A percentile compares a stretch with the other conserved stretches of the same genome.
These are phyloP conservation scores for Fusarium hostae DNA, from an alignment of 2,329 filamentous ascomycete species.

Conservation along the genomic window DNA sequence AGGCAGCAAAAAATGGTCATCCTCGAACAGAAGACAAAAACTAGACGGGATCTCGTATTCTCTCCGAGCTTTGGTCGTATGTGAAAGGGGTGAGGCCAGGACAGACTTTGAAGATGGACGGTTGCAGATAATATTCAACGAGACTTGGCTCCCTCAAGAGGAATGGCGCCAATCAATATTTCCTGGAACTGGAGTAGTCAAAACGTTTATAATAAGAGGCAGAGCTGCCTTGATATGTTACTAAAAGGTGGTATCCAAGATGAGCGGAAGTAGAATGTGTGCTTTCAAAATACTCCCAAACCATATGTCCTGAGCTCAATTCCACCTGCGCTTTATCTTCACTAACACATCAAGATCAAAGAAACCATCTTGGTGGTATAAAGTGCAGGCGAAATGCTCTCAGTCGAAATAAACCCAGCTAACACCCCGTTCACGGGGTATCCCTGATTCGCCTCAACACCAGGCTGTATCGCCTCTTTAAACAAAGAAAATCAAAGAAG, in stretches of 20 bases:
- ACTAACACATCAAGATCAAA: not conserved
- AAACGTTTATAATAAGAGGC: not conserved
- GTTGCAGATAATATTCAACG: not conserved
- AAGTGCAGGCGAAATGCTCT: not conserved
- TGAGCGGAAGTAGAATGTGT: not conserved
- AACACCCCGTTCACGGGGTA: conserved; percentile 4
- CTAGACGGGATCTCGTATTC: conserved; percentile 20
- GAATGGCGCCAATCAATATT: not conserved
- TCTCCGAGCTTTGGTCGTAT: conserved; percentile 20
- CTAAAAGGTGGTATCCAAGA: not conserved
- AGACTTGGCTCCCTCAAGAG: not conserved
- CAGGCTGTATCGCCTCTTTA: conserved; percentile 23
- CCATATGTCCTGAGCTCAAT: not conserved
- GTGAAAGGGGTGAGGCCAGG: not conserved
- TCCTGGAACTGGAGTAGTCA: not conserved
- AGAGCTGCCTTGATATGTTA: not conserved
- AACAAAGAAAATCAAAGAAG: not conserved
- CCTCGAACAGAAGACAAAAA: not conserved
- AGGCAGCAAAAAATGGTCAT: not conserved
- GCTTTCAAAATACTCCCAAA: not conserved
- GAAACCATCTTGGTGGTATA: not conserved
- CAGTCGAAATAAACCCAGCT: not conserved
- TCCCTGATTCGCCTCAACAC: conserved; percentile 35
- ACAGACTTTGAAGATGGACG: not conserved
- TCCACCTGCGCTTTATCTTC: not conserved